Evolutionary conservation across 2,329 filamentous ascomycete species (phyloP).

Genomic region (Colletotrichum trifolii): DNA sequence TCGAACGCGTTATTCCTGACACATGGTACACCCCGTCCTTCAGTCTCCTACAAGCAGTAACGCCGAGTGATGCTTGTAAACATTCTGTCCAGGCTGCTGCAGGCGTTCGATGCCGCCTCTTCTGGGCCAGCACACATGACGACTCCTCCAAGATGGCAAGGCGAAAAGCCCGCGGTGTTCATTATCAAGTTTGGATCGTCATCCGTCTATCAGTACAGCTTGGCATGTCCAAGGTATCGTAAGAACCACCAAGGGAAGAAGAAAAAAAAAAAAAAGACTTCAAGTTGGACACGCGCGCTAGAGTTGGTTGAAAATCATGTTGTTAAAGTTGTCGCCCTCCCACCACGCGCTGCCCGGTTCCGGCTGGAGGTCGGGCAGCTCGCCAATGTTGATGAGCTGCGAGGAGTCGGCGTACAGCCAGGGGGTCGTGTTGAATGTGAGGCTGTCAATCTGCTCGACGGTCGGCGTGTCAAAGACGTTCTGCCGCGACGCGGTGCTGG

Average conservation of each 20-base stretch:
- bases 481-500: constrained; percentile 6
- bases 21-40: too few relatives aligned
- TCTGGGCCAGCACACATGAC: constrained; percentile 2
- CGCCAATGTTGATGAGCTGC: constrained; percentile 51
- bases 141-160: constrained; percentile 5
- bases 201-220: constrained; percentile 12
- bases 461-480: constrained; percentile 44
- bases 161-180: too few relatives aligned
- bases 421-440: constrained; percentile 54
- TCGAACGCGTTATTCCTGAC: too few relatives aligned
- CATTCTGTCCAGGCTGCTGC: too few relatives aligned
- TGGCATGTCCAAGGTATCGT: constrained; percentile 6
- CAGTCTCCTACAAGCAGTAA: too few relatives aligned
- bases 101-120: too few relatives aligned
- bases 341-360: constrained; percentile 51
- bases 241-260: neutral
- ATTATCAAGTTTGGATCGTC: constrained; percentile 25
- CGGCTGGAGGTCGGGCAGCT: constrained; percentile 47
- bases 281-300: constrained; percentile 38
- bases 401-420: constrained; percentile 56
- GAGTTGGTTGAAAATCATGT: constrained; percentile 52
- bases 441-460: constrained; percentile 47
- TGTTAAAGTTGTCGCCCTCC: constrained; percentile 52
- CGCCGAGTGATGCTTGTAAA: too few relatives aligned
- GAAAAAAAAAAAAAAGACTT: neutral